Percentiles rank a stretch among this genome's conserved stretches.
Conservation (phyloP, 768 basidiomycete species). For the Suillus cothurnatus region DNA sequence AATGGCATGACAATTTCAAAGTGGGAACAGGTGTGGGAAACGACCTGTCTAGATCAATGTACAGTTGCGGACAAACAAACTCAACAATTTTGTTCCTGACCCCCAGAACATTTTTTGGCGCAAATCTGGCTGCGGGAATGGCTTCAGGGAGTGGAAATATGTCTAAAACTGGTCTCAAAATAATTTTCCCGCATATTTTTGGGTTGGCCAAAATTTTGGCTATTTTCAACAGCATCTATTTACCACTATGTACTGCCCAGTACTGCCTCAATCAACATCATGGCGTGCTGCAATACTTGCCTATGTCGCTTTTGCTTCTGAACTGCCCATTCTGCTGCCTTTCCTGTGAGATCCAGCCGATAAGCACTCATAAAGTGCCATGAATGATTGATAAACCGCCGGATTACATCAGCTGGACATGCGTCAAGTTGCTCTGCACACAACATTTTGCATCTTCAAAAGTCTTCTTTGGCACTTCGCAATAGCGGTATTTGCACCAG, state of each 20-base stretch:
- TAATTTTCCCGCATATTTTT: background rate
- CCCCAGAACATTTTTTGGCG: background rate
- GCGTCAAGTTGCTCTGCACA: constrained; percentile 31
- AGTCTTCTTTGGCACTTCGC: constrained; percentile 31
- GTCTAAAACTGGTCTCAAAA: background rate
- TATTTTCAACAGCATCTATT: background rate
- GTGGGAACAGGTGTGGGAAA: constrained; percentile 29
- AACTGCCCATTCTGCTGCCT: constrained; percentile 42
- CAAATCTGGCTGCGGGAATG: background rate
- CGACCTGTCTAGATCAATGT: constrained; percentile 21
- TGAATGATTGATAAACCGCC: constrained; percentile 37
- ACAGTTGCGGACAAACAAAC: no score
- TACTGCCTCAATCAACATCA: background rate
- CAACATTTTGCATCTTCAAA: constrained; percentile 36
- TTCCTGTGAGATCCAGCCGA: constrained; percentile 34
- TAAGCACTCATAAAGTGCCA: constrained; percentile 42
- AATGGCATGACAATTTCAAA: no score
- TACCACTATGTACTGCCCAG: background rate
- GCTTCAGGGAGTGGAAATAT: background rate
- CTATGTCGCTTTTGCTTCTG: constrained; percentile 38
- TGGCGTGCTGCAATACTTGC: constrained; percentile 20
- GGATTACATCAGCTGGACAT: constrained; percentile 39
- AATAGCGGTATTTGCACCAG: constrained; percentile 36
- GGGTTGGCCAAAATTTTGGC: background rate
- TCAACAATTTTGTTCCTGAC: no score